Conservation (phyloP, 2,329 filamentous ascomycete genomes). For the Alternaria ethzedia region DNA sequence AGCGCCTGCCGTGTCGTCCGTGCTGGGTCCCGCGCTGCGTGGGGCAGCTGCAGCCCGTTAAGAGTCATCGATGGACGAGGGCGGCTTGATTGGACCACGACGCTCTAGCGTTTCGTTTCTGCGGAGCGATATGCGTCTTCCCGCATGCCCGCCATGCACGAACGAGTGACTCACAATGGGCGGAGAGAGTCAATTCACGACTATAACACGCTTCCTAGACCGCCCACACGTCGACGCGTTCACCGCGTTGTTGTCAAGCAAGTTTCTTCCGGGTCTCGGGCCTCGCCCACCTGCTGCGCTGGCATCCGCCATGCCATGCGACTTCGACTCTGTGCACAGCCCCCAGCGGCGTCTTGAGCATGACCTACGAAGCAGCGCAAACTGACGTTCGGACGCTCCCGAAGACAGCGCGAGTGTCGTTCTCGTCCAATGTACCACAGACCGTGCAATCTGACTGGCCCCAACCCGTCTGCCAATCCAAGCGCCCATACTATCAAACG, state of each 20-base stretch:
- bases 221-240: slow-evolving; percentile 38
- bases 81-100: slow-evolving; percentile 39
- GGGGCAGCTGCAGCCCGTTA: slow-evolving; percentile 28
- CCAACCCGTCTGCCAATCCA: slow-evolving; percentile 27
- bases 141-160: slow-evolving; percentile 29
- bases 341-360: slow-evolving; percentile 1
- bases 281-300: slow-evolving; percentile 36
- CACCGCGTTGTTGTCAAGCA: slow-evolving; percentile 36
- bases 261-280: slow-evolving; percentile 35
- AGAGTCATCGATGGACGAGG: slow-evolving; percentile 39
- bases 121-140: slow-evolving; percentile 29
- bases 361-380: neutral
- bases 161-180: slow-evolving; percentile 45
- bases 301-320: slow-evolving; percentile 6
- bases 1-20: slow-evolving; percentile 37
- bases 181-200: slow-evolving; percentile 39
- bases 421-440: slow-evolving; percentile 14
- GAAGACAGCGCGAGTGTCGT: slow-evolving; percentile 27
- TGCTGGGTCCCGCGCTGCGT: slow-evolving; percentile 25
- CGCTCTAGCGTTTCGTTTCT: slow-evolving; percentile 43
- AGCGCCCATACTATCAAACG: slow-evolving; percentile 40
- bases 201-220: slow-evolving; percentile 46
- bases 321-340: slow-evolving; percentile 13
- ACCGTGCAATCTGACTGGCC: slow-evolving; percentile 29
- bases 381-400: slow-evolving; percentile 20